Evolutionary conservation across 1,284 basidiomycete species (phyloP).

Genomic region (Papiliotrema fonsecae): DNA sequence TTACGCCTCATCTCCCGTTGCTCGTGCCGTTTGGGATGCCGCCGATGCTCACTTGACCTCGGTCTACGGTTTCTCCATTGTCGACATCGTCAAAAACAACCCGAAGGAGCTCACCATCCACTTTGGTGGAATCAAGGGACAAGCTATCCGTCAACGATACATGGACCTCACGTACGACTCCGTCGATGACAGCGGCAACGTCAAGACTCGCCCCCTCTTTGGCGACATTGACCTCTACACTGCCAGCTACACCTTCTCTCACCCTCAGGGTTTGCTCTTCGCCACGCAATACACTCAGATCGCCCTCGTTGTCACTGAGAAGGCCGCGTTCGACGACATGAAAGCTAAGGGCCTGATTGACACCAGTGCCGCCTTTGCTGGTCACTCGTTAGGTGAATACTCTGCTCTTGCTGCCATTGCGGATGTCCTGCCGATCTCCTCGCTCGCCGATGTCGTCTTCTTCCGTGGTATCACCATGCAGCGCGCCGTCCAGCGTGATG

Average conservation of each 20-base stretch:
- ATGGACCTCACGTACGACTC: slow-evolving; percentile 99
- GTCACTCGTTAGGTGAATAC: slow-evolving; percentile 97
- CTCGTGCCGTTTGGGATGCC: slow-evolving; percentile 93
- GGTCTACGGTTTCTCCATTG: slow-evolving; percentile 92
- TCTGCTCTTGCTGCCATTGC: slow-evolving; percentile 96
- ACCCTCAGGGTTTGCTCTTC: slow-evolving; percentile 89
- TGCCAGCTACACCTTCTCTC: slow-evolving; percentile 93
- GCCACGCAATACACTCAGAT: slow-evolving; percentile 99
- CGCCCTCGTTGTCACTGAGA: slow-evolving; percentile 93
- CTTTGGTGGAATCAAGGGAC: slow-evolving; percentile 98
- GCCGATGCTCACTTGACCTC: slow-evolving; percentile 89
- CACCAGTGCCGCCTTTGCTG: slow-evolving; percentile 86
- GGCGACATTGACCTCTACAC: slow-evolving; percentile 87
- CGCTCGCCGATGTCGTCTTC: slow-evolving; percentile 97
- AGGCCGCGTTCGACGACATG: slow-evolving; percentile 97
- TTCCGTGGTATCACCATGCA: slow-evolving; percentile 99
- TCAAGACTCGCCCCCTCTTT: slow-evolving; percentile 91
- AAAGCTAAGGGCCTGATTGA: slow-evolving; percentile 92
- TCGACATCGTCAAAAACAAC: slow-evolving; percentile 97
- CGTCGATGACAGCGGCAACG: slow-evolving; percentile 88
- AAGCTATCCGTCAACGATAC: slow-evolving; percentile 94
- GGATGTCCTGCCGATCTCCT: slow-evolving; percentile 88
- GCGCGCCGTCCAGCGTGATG: slow-evolving; percentile 90
- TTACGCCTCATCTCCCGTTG: slow-evolving; percentile 86
- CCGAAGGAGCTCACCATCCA: slow-evolving; percentile 97